Evolutionary conservation across 352 stramenopile genomes (phyloP).

Genomic region (Elongisporangium anandrum): DNA sequence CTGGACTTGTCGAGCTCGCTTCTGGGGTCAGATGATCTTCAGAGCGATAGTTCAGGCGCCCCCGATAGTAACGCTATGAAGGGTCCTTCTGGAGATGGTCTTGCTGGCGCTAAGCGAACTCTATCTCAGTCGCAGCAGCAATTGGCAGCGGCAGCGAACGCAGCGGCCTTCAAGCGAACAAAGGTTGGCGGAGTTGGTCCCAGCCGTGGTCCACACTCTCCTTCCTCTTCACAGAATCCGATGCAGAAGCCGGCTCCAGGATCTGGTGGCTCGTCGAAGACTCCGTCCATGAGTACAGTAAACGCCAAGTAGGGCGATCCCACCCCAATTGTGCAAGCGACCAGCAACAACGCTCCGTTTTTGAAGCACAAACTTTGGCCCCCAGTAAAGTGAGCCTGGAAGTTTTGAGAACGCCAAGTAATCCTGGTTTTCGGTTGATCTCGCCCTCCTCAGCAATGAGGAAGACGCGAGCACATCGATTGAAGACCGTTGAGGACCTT

Average conservation of each 20-base stretch:
- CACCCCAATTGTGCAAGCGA: neutral
- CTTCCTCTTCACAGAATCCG: constrained; percentile 39
- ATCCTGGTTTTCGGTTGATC: neutral
- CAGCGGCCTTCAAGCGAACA: constrained; percentile 76
- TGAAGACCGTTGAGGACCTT: neutral
- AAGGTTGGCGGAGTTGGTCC: constrained; percentile 45
- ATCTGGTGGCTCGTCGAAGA: constrained; percentile 73
- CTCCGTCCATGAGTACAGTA: constrained; percentile 82
- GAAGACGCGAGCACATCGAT: neutral
- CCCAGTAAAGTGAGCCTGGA: too few species aligned
- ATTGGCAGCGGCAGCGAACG: constrained; percentile 76
- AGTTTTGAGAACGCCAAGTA: too few species aligned
- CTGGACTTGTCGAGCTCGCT: constrained; percentile 72
- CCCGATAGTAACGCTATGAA: constrained; percentile 23
- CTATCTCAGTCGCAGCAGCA: constrained; percentile 79
- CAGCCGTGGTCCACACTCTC: constrained; percentile 41
- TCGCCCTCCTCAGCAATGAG: neutral
- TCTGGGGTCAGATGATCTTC: constrained; percentile 57
- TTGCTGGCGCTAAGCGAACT: constrained; percentile 57
- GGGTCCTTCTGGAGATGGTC: constrained; percentile 17
- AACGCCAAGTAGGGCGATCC: constrained; percentile 71
- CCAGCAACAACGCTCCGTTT: neutral
- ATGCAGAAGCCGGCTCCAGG: constrained; percentile 75
- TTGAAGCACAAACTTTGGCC: neutral
- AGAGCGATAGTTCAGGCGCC: constrained; percentile 29